Evolutionary conservation across 148 eudicot species (phyloP).

Genomic region (Drosera capensis): DNA sequence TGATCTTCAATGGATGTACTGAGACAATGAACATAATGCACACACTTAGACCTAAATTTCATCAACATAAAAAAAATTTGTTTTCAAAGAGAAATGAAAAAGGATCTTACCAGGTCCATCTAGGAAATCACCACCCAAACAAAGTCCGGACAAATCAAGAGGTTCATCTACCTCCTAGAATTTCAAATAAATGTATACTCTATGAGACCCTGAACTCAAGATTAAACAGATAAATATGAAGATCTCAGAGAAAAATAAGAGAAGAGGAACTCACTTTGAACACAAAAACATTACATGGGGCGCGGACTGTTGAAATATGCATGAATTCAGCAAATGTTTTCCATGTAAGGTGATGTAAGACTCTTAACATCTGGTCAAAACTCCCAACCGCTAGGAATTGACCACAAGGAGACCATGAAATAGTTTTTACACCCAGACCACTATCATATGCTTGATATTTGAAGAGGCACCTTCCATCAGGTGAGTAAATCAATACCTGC

Average conservation of each 20-base stretch:
- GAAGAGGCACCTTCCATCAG: slow-evolving; percentile 81
- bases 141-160: slow-evolving; percentile 66
- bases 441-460: slow-evolving; percentile 98
- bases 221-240: background rate
- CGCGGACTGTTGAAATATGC: slow-evolving; percentile 72
- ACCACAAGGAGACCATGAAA: slow-evolving; percentile 98
- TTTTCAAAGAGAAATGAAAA: slow-evolving; percentile 1
- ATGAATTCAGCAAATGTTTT: slow-evolving; percentile 87
- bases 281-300: slow-evolving; percentile 75
- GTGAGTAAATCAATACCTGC: slow-evolving; percentile 82
- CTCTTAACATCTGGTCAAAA: slow-evolving; percentile 90
- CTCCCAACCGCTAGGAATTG: slow-evolving; percentile 91
- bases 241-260: background rate
- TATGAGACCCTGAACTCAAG: background rate
- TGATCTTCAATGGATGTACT: no score
- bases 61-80: background rate
- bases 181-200: background rate
- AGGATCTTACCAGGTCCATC: slow-evolving; percentile 7
- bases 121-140: slow-evolving; percentile 29
- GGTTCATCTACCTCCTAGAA: slow-evolving; percentile 92
- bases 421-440: slow-evolving; percentile 84
- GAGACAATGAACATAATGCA: no score
- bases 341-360: slow-evolving; percentile 87
- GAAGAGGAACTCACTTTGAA: slow-evolving; percentile 62
- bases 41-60: no score